These are phyloP conservation scores for Russula compacta DNA, from an alignment of 768 basidiomycete genomes.

Conservation along the genomic window DNA sequence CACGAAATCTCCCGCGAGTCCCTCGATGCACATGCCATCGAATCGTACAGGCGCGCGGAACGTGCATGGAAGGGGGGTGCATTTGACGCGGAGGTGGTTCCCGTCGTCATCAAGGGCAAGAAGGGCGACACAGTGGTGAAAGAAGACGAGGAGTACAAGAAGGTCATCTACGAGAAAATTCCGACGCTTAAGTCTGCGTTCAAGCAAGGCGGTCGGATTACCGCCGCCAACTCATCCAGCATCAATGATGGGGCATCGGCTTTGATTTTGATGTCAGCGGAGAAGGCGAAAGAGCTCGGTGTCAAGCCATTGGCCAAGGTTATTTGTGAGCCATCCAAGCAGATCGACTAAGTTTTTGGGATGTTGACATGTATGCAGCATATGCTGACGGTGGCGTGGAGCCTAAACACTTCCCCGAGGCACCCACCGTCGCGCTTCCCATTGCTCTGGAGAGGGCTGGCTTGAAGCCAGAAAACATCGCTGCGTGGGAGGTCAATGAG, in stretches of 20 bases:
- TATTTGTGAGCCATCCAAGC: slow-evolving; percentile 54
- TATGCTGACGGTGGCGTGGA: slow-evolving; percentile 96
- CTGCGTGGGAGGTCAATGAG: slow-evolving; percentile 94
- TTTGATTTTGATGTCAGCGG: slow-evolving; percentile 87
- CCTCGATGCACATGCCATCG: slow-evolving; percentile 86
- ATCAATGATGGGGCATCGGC: slow-evolving; percentile 97
- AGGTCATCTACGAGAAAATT: slow-evolving; percentile 90
- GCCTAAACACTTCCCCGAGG: slow-evolving; percentile 94
- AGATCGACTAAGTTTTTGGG: not conserved
- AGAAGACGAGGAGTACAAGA: slow-evolving; percentile 98
- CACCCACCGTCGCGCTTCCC: slow-evolving; percentile 88
- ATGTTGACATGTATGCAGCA: slow-evolving; percentile 39
- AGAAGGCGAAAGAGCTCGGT: slow-evolving; percentile 86
- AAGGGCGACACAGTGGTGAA: slow-evolving; percentile 84
- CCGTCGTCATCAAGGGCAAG: slow-evolving; percentile 85
- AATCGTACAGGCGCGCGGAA: slow-evolving; percentile 90
- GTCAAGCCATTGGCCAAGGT: slow-evolving; percentile 90
- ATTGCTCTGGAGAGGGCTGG: slow-evolving; percentile 81
- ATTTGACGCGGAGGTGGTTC: slow-evolving; percentile 82
- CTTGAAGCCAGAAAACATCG: slow-evolving; percentile 72
- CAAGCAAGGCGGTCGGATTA: slow-evolving; percentile 82
- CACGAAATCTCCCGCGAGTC: slow-evolving; percentile 76
- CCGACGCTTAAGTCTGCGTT: slow-evolving; percentile 84
- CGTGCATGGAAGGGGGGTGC: slow-evolving; percentile 82
- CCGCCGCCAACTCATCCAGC: slow-evolving; percentile 92